A percentile compares a stretch with the other conserved stretches of the same genome.
These are phyloP conservation scores for Plasmodium relictum DNA, from an alignment of 169 alveolate genomes.

Conservation along the genomic window DNA sequence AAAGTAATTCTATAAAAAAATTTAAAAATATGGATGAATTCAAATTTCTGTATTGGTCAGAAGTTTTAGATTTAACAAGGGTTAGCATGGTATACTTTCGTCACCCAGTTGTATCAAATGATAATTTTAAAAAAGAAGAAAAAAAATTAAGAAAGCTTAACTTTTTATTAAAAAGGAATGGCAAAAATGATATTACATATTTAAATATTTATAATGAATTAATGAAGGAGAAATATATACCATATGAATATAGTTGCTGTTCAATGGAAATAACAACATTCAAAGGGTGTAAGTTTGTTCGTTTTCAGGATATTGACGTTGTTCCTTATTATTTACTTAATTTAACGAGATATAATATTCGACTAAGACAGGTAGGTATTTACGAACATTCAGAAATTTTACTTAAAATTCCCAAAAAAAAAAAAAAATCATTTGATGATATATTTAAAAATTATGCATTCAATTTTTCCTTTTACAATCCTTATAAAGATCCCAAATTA, in stretches of 20 bases:
- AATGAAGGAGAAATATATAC: constrained; percentile 8
- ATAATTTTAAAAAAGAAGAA: constrained; percentile 64
- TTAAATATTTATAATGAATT: constrained; percentile 41
- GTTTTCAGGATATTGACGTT: constrained; percentile 76
- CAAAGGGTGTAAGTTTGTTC: constrained; percentile 75
- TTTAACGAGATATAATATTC: constrained; percentile 55
- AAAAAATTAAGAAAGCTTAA: constrained; percentile 48
- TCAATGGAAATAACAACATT: constrained; percentile 77
- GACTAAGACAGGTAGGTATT: constrained; percentile 68
- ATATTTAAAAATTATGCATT: constrained; percentile 76
- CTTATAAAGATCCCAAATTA: constrained; percentile 70
- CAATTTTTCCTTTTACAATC: constrained; percentile 75
- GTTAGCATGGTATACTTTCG: constrained; percentile 76
- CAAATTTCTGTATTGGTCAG: constrained; percentile 71
- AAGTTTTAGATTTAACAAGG: constrained; percentile 65
- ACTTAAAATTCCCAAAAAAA: constrained; percentile 41
- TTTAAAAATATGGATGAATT: constrained; percentile 21
- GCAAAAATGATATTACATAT: constrained; percentile 26
- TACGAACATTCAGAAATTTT: constrained; percentile 72
- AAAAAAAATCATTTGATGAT: constrained; percentile 51
- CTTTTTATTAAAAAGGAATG: constrained; percentile 25
- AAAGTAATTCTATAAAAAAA: constrained; percentile 15
- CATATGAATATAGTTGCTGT: constrained; percentile 74
- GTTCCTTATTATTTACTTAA: constrained; percentile 75
- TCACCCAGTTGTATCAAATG: constrained; percentile 67